phyloP scores from a whole-genome alignment of 805 yeast genomes.

The Nematodospora valgi region DNA sequence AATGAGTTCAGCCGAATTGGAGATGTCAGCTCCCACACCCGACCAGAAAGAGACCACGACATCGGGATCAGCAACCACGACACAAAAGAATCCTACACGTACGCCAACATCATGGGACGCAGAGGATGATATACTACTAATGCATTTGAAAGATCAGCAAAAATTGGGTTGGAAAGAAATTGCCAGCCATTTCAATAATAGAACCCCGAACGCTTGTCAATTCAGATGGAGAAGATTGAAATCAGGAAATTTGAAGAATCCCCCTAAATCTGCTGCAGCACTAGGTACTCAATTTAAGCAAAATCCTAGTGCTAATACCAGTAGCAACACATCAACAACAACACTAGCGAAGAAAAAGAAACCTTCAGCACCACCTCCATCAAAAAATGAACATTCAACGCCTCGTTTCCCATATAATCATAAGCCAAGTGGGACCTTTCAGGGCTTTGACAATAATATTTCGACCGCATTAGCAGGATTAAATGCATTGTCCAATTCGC shows the following conservation, averaged over 20 bases:
- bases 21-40: neutral
- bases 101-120: constrained; percentile 50
- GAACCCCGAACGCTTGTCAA: constrained; percentile 48
- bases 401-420: constrained; percentile 6
- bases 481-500: constrained; percentile 37
- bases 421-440: constrained; percentile 21
- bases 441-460: constrained; percentile 39
- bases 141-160: constrained; percentile 45
- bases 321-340: constrained; percentile 9
- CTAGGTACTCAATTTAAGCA: constrained; percentile 11
- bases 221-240: constrained; percentile 46
- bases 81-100: constrained; percentile 25
- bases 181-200: constrained; percentile 39
- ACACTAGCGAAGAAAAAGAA: constrained; percentile 10
- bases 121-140: constrained; percentile 41
- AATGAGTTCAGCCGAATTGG: constrained; percentile 5
- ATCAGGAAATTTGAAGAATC: constrained; percentile 41
- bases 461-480: constrained; percentile 43
- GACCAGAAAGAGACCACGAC: neutral
- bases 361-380: constrained; percentile 1
- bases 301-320: constrained; percentile 5
- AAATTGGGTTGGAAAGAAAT: constrained; percentile 48
- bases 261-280: constrained; percentile 39
- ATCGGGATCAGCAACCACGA: neutral
- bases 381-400: constrained; percentile 4